These are phyloP conservation scores for Beauveria sp. DNA, from an alignment of 2,329 filamentous ascomycete genomes.

Conservation along the genomic window DNA sequence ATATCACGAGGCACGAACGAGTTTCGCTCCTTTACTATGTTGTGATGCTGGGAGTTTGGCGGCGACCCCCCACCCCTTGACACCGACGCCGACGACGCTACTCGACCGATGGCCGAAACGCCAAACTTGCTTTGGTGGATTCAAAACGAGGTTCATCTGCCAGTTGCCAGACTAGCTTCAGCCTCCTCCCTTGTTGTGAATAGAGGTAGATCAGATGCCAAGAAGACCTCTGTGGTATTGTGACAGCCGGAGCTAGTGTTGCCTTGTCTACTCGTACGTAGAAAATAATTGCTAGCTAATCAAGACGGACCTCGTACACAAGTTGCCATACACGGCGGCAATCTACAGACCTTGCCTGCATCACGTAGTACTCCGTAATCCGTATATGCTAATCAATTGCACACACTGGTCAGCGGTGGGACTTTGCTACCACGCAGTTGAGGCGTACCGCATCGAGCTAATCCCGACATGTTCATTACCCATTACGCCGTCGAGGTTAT, in stretches of 20 bases:
- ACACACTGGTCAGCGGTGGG: background rate
- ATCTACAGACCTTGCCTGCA: background rate
- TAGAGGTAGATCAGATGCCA: conserved; percentile 5
- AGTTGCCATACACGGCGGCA: background rate
- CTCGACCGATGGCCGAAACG: conserved; percentile 2
- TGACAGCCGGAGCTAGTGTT: background rate
- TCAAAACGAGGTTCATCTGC: background rate
- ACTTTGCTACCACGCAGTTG: background rate
- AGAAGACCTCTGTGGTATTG: background rate
- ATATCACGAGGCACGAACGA: background rate
- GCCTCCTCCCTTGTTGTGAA: background rate
- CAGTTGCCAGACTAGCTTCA: background rate
- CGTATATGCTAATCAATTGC: background rate
- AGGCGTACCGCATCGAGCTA: background rate
- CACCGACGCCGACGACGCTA: background rate
- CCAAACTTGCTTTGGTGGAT: background rate
- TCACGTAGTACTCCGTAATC: too few relatives aligned
- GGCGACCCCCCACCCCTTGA: background rate
- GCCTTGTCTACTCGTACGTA: background rate
- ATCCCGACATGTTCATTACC: background rate
- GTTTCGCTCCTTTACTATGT: background rate
- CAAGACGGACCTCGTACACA: background rate
- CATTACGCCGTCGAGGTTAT: too few relatives aligned
- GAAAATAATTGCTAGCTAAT: background rate
- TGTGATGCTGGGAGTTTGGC: background rate